These are phyloP conservation scores for Bertia moriformis DNA, from an alignment of 2,329 filamentous ascomycete genomes.

Conservation along the genomic window DNA sequence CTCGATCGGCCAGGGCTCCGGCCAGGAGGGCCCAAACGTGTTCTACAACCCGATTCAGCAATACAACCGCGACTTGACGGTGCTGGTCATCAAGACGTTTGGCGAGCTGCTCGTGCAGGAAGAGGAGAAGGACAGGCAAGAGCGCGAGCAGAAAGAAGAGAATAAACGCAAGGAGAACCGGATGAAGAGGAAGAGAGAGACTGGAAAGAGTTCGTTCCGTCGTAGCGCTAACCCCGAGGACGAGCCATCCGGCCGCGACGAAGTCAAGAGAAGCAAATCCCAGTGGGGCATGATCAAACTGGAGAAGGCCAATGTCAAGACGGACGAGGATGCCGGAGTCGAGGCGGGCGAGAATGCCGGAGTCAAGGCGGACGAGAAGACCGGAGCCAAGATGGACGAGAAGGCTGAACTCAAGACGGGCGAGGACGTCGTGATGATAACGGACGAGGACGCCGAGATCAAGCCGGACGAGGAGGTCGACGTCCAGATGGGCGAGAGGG, in stretches of 20 bases:
- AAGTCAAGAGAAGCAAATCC: too few relatives aligned
- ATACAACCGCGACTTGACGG: constrained; percentile 91
- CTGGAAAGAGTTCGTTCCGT: constrained; percentile 19
- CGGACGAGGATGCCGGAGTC: neutral
- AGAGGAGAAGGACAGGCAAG: too few relatives aligned
- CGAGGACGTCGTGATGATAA: too few relatives aligned
- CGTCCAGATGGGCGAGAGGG: too few relatives aligned
- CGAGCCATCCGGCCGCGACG: too few relatives aligned
- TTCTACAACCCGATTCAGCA: constrained; percentile 99
- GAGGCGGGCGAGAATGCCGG: neutral
- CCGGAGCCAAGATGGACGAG: neutral
- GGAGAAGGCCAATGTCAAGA: too few relatives aligned
- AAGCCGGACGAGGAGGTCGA: too few relatives aligned
- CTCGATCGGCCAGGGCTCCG: constrained; percentile 17
- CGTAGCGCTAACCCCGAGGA: too few relatives aligned
- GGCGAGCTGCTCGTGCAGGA: constrained; percentile 52
- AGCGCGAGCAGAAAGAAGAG: constrained; percentile 23
- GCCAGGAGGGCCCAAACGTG: constrained; percentile 58
- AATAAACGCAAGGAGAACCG: constrained; percentile 25
- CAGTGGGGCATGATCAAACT: too few relatives aligned
- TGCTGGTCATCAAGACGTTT: constrained; percentile 81
- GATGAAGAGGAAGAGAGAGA: constrained; percentile 33
- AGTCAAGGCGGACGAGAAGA: neutral
- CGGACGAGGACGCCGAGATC: neutral
- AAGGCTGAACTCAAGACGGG: too few relatives aligned